Conservation (phyloP, 108 stramenopile genomes). For the Cyclotella kingstonii region DNA sequence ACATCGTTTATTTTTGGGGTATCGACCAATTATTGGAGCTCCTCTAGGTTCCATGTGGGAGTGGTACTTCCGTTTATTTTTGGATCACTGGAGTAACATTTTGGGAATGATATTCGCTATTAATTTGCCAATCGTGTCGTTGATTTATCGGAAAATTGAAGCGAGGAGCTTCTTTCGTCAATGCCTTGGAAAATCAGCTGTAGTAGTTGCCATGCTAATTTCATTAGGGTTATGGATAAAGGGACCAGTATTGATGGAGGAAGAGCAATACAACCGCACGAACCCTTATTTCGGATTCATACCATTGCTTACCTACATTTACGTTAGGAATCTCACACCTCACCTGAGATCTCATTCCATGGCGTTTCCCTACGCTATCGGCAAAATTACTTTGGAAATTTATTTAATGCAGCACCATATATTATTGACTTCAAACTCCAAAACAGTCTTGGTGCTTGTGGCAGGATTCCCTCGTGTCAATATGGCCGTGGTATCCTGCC, state of each 20-base stretch:
- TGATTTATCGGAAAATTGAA: conserved; percentile 86
- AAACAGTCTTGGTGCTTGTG: conserved; percentile 69
- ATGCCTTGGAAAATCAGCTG: conserved; percentile 62
- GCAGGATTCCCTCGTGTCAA: conserved; percentile 84
- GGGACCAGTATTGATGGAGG: conserved; percentile 73
- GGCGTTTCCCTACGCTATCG: conserved; percentile 87
- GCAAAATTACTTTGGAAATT: conserved; percentile 96
- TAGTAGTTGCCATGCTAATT: conserved; percentile 53
- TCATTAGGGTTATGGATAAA: conserved; percentile 71
- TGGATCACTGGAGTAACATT: conserved; percentile 96
- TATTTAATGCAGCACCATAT: conserved; percentile 99
- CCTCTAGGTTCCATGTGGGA: conserved; percentile 87
- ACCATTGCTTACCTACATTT: conserved; percentile 91
- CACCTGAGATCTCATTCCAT: conserved; percentile 76
- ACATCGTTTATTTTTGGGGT: conserved; percentile 80
- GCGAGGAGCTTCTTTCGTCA: conserved; percentile 37
- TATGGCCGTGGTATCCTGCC: conserved; percentile 63
- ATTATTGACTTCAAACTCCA: conserved; percentile 90
- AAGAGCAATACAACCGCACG: conserved; percentile 90
- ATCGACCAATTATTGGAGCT: conserved; percentile 78
- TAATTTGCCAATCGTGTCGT: conserved; percentile 88
- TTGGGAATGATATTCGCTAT: conserved; percentile 95
- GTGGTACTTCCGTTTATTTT: conserved; percentile 93
- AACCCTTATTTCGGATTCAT: conserved; percentile 95
- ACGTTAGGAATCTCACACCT: conserved; percentile 92